Conservation (phyloP, 2,329 filamentous ascomycete genomes). For the Geoglossum cookeanum region DNA sequence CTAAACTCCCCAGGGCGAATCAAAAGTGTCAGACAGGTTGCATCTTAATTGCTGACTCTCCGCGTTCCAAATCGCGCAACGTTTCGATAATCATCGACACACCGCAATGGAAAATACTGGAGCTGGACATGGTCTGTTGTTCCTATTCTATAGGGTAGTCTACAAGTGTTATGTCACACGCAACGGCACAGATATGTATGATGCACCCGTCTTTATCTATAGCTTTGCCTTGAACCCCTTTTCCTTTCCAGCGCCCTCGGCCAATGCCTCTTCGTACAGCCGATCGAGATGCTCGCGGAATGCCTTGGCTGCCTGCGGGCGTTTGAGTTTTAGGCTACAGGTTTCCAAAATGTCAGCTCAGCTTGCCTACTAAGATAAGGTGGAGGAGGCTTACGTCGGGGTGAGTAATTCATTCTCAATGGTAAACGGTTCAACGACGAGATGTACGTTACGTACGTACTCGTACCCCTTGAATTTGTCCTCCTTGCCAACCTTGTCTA, state of each 20-base stretch:
- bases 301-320: constrained; percentile 44
- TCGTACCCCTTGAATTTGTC: constrained; percentile 89
- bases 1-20: no score
- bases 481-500: constrained; percentile 60
- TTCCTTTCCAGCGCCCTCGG: not conserved
- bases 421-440: constrained; percentile 77
- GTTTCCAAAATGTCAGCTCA: not conserved
- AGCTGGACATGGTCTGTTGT: no score
- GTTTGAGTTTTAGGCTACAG: constrained; percentile 48
- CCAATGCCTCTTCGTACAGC: constrained; percentile 35
- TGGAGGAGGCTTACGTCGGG: constrained; percentile 50
- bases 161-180: not conserved
- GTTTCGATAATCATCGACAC: no score
- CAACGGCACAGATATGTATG: not conserved
- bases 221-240: constrained; percentile 4
- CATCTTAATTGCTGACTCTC: no score
- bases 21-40: no score
- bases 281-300: constrained; percentile 38
- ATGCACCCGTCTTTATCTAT: not conserved
- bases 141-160: not conserved
- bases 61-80: no score
- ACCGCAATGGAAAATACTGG: no score
- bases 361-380: not conserved
- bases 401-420: constrained; percentile 83
- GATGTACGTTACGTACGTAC: constrained; percentile 50